Conservation (phyloP, 305 asterid species). For the Solanum chacoense region DNA sequence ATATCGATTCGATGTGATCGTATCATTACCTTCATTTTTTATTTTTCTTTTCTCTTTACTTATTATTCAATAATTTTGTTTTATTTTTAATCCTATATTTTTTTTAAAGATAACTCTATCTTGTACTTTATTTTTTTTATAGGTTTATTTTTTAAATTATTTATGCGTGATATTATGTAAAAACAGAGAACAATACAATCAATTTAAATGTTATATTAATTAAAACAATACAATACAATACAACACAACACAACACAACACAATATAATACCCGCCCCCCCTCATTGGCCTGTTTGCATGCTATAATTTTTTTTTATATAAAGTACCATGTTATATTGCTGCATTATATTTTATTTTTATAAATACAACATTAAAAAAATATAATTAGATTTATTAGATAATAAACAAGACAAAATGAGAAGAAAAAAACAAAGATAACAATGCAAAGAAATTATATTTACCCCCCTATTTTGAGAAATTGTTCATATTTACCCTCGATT, state of each 20-base stretch:
- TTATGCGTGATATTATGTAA: neutral
- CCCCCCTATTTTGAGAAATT: neutral
- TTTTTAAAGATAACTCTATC: neutral
- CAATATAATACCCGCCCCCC: too few relatives aligned
- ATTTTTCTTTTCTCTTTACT: fast-evolving
- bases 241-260: neutral
- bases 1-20: neutral
- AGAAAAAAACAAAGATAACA: neutral
- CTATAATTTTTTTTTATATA: neutral
- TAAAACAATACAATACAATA: neutral
- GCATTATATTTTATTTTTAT: neutral
- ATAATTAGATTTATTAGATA: neutral
- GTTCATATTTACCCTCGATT: neutral
- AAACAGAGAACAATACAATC: neutral
- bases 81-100: neutral
- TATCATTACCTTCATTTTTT: neutral
- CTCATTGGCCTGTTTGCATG: neutral
- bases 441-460: neutral
- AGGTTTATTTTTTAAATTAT: neutral
- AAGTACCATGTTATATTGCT: neutral
- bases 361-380: neutral
- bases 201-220: neutral
- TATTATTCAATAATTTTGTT: neutral
- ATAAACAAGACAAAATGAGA: neutral
- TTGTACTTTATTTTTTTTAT: neutral